phyloP scores from a whole-genome alignment of 768 basidiomycete species.

The Serpula lacrymans region DNA sequence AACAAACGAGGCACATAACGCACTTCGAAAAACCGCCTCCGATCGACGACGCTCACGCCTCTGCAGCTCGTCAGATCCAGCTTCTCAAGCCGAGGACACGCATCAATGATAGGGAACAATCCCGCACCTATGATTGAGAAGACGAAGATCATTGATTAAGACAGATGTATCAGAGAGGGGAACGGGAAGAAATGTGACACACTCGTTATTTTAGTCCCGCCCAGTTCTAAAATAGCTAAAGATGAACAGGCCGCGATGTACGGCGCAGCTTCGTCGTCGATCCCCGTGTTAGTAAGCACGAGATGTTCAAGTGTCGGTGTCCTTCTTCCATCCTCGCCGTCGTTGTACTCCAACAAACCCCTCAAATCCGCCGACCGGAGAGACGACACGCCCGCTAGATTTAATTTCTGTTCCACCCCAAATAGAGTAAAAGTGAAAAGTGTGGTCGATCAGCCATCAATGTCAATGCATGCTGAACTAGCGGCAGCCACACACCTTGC shows the following conservation, averaged over 20 bases:
- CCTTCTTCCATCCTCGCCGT: slow-evolving; percentile 5
- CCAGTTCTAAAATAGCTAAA: slow-evolving; percentile 48
- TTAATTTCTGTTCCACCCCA: slow-evolving; percentile 44
- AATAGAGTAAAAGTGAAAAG: slow-evolving; percentile 6
- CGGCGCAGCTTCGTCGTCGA: slow-evolving; percentile 54
- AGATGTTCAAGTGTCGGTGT: slow-evolving; percentile 45
- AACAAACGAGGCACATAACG: too few species aligned
- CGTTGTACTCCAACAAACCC: slow-evolving; percentile 36
- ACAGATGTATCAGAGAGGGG: too few species aligned
- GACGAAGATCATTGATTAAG: slow-evolving; percentile 1
- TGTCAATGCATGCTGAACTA: background rate
- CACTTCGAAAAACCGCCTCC: slow-evolving; percentile 68
- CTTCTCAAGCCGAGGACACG: slow-evolving; percentile 48
- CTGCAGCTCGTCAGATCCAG: slow-evolving; percentile 68
- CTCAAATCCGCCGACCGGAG: slow-evolving; percentile 50
- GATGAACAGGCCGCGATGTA: slow-evolving; percentile 51
- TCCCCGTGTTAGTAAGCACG: slow-evolving; percentile 54
- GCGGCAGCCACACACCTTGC: slow-evolving; percentile 41
- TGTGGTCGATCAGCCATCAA: too few species aligned
- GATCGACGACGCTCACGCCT: slow-evolving; percentile 53
- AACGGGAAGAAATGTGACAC: slow-evolving; percentile 14
- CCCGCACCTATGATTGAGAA: slow-evolving; percentile 44
- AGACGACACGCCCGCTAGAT: slow-evolving; percentile 50
- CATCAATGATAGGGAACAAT: slow-evolving; percentile 55
- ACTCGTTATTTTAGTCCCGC: slow-evolving; percentile 62